Percentiles rank a stretch among this genome's conserved stretches.
These are phyloP conservation scores for Apiospora sp. DNA, from an alignment of 2,329 filamentous ascomycete species.

Conservation along the genomic window DNA sequence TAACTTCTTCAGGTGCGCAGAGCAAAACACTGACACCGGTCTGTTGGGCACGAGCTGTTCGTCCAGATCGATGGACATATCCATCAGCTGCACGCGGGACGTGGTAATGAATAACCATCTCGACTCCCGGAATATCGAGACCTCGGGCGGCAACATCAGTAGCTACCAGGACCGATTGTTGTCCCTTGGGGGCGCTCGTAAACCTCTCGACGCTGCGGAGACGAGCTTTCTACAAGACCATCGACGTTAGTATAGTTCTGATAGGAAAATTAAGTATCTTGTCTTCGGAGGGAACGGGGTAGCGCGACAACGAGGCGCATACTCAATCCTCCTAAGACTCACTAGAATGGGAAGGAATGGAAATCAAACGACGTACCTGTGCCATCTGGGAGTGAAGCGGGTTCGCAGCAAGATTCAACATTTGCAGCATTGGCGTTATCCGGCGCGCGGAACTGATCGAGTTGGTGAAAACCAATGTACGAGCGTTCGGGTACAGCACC, in stretches of 20 bases:
- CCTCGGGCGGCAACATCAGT: constrained; percentile 94
- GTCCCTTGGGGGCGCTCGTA: constrained; percentile 64
- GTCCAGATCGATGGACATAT: constrained; percentile 94
- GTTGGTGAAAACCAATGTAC: constrained; percentile 93
- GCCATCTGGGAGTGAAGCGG: constrained; percentile 93
- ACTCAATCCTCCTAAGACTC: no score
- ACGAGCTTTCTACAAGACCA: constrained; percentile 71
- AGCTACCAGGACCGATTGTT: constrained; percentile 77
- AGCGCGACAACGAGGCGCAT: no score
- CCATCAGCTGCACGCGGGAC: constrained; percentile 89
- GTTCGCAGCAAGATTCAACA: constrained; percentile 77
- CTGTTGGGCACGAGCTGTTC: constrained; percentile 84
- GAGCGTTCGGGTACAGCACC: constrained; percentile 79
- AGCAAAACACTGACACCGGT: constrained; percentile 85
- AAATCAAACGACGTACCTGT: constrained; percentile 53
- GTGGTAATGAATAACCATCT: constrained; percentile 94
- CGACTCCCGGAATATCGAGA: constrained; percentile 89
- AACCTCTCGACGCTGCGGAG: constrained; percentile 93
- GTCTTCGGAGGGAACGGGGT: no score
- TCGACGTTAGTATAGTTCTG: no score
- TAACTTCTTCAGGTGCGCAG: constrained; percentile 90
- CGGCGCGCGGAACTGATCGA: constrained; percentile 92
- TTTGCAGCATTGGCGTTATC: constrained; percentile 82
- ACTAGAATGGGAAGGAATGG: no score
- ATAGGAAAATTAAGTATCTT: no score